Evolutionary conservation across 352 stramenopile species (phyloP).

Genomic region (Plasmopara halstedii): DNA sequence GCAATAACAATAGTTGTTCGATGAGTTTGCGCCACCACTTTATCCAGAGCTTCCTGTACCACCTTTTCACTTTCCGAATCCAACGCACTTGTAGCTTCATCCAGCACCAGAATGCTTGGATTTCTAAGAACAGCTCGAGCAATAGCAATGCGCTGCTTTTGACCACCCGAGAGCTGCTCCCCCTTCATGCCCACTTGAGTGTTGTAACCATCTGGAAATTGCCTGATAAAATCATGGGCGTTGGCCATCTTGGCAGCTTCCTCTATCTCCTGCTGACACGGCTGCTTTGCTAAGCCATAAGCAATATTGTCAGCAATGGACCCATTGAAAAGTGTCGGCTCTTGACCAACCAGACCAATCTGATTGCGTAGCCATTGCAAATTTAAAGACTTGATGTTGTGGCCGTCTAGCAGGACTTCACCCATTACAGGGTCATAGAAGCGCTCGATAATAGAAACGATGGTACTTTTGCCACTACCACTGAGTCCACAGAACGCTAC

Average conservation of each 20-base stretch:
- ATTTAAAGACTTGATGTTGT: not conserved
- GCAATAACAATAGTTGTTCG: conserved; percentile 1
- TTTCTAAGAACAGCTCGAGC: not conserved
- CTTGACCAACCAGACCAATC: conserved; percentile 1
- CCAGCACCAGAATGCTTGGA: not conserved
- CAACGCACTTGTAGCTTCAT: conserved; percentile 2
- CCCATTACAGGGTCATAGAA: not conserved
- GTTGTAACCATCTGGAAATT: not conserved
- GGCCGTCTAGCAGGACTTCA: not conserved
- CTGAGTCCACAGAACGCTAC: conserved; percentile 1
- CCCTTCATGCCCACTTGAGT: conserved; percentile 1
- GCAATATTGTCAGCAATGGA: conserved; percentile 1
- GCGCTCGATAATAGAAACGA: not conserved
- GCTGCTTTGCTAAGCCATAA: not conserved
- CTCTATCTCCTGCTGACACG: not conserved
- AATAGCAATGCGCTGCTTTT: conserved; percentile 3
- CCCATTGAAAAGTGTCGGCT: conserved; percentile 1
- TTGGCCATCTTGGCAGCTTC: conserved; percentile 1
- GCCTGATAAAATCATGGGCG: not conserved
- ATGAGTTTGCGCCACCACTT: not conserved
- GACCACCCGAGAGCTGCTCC: not conserved
- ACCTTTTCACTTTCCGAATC: conserved; percentile 3
- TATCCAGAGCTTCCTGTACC: conserved; percentile 1
- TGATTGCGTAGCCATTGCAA: conserved; percentile 1
- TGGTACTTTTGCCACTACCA: not conserved